Evolutionary conservation across 208 protist species (phyloP).

Genomic region (Wallacemonas rigidus): DNA sequence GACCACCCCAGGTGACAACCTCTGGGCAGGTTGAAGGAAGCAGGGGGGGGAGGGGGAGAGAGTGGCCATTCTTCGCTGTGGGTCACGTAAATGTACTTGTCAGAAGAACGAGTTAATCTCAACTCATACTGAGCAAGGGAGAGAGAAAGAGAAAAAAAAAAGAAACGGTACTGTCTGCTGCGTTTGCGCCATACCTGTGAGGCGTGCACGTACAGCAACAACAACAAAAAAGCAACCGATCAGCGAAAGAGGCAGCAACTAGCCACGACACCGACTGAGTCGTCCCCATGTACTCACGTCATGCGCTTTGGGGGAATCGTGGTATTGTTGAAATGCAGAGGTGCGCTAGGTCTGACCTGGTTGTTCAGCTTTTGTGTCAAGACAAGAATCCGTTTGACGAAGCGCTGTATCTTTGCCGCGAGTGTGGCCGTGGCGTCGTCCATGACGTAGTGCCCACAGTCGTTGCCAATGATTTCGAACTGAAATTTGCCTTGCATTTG

Average conservation of each 20-base stretch:
- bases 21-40: too few relatives aligned
- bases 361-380: constrained; percentile 51
- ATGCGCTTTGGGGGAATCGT: constrained; percentile 30
- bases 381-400: constrained; percentile 60
- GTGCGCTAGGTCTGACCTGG: constrained; percentile 18
- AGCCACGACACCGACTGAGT: too few relatives aligned
- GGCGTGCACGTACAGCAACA: too few relatives aligned
- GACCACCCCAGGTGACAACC: too few relatives aligned
- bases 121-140: background rate
- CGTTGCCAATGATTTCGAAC: constrained; percentile 83
- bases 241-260: too few relatives aligned
- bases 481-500: constrained; percentile 96
- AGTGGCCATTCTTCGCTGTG: too few relatives aligned
- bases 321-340: constrained; percentile 38
- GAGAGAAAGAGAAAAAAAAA: constrained; percentile 22
- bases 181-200: too few relatives aligned
- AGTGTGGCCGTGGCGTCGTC: constrained; percentile 81
- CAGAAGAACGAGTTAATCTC: constrained; percentile 5
- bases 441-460: constrained; percentile 91
- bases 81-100: too few relatives aligned
- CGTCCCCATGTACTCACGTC: background rate
- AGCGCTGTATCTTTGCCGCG: constrained; percentile 57
- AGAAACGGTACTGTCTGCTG: background rate
- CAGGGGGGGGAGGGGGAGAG: too few relatives aligned
- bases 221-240: too few relatives aligned